A percentile compares a stretch with the other conserved stretches of the same genome.
These are phyloP conservation scores for Euphorbia pulcherrima DNA, from an alignment of 345 rosid genomes.

Conservation along the genomic window DNA sequence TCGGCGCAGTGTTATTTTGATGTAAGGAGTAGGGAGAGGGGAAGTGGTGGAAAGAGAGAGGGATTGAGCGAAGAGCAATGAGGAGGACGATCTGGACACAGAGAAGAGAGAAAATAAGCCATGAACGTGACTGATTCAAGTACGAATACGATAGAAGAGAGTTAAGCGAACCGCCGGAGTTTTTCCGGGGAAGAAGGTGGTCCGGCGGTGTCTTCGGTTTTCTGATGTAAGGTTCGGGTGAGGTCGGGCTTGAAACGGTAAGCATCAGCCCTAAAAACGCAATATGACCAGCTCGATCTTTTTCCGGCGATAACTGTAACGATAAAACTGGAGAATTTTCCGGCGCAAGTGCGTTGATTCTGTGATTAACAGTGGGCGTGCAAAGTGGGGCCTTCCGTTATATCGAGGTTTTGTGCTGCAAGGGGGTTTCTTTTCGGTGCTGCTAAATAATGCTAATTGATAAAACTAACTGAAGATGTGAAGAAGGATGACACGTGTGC, in stretches of 20 bases:
- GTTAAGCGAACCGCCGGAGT: slow-evolving; percentile 38
- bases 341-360: background rate
- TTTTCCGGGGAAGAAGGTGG: slow-evolving; percentile 26
- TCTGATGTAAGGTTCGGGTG: slow-evolving; percentile 39
- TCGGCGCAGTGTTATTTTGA: slow-evolving; percentile 29
- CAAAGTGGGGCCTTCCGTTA: background rate
- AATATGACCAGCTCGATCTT: background rate
- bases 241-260: slow-evolving; percentile 39
- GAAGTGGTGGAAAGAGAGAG: slow-evolving; percentile 27
- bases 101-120: slow-evolving; percentile 56
- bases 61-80: slow-evolving; percentile 48
- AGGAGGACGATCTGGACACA: slow-evolving; percentile 57
- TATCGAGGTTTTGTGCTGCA: background rate
- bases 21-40: slow-evolving; percentile 2
- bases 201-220: slow-evolving; percentile 32
- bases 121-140: slow-evolving; percentile 45
- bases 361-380: background rate
- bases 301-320: slow-evolving; percentile 22
- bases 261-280: slow-evolving; percentile 35
- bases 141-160: slow-evolving; percentile 29
- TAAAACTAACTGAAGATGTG: background rate
- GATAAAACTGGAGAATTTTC: slow-evolving; percentile 12
- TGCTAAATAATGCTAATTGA: too few relatives aligned
- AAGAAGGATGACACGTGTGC: slow-evolving; percentile 11
- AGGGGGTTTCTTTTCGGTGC: background rate